phyloP scores from a whole-genome alignment of 2,329 filamentous ascomycete genomes.

The Aspergillus sp. region DNA sequence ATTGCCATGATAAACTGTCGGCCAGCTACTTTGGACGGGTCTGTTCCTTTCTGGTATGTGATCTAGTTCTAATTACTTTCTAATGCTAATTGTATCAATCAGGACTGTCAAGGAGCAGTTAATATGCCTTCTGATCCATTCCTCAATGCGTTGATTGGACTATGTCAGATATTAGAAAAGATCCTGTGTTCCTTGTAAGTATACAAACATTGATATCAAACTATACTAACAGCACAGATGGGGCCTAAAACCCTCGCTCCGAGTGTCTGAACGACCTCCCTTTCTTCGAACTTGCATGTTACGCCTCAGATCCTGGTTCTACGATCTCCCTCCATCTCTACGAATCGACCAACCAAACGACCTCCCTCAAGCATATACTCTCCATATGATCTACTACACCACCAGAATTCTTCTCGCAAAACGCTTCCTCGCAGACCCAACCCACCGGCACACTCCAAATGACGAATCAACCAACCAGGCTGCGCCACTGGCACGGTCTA shows the following conservation, averaged over 20 bases:
- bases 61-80: too few relatives aligned
- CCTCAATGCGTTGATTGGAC: background rate
- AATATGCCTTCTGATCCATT: conserved; percentile 15
- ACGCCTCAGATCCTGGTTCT: conserved; percentile 31
- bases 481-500: conserved; percentile 11
- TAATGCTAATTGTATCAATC: too few relatives aligned
- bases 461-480: background rate
- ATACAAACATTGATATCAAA: conserved; percentile 1
- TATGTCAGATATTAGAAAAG: conserved; percentile 27
- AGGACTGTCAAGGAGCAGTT: conserved; percentile 29
- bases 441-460: background rate
- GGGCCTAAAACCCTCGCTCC: conserved; percentile 21
- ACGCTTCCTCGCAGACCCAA: conserved; percentile 16
- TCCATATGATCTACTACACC: conserved; percentile 34
- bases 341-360: conserved; percentile 19
- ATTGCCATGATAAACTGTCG: conserved; percentile 31
- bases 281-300: conserved; percentile 28
- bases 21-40: conserved; percentile 33
- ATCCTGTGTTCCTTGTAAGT: conserved; percentile 25
- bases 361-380: conserved; percentile 25
- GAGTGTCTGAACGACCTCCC: conserved; percentile 9
- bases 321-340: conserved; percentile 26
- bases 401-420: conserved; percentile 27
- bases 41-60: conserved; percentile 24
- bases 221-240: conserved; percentile 14